Evolutionary conservation across 75 land plant genomes (phyloP).

Genomic region (Chamaecyparis obtusa): DNA sequence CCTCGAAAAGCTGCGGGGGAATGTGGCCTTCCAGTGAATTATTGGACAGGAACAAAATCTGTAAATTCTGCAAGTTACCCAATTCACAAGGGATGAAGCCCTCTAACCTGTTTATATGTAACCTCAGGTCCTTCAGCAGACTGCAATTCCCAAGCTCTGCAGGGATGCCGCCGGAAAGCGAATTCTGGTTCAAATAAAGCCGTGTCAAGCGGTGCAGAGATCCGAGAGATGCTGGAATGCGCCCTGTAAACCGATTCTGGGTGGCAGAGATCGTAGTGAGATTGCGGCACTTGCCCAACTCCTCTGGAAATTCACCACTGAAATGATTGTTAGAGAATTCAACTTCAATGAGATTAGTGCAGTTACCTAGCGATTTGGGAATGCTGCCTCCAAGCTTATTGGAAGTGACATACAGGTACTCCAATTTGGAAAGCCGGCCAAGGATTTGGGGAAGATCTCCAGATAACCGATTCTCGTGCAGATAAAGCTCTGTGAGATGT

Average conservation of each 20-base stretch:
- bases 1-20: constrained; percentile 43
- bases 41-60: constrained; percentile 28
- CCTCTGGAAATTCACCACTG: constrained; percentile 44
- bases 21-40: constrained; percentile 49
- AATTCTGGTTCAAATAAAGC: constrained; percentile 47
- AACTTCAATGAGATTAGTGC: constrained; percentile 22
- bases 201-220: constrained; percentile 26
- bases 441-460: constrained; percentile 42
- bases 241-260: constrained; percentile 29
- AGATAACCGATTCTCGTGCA: constrained; percentile 31
- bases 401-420: constrained; percentile 6
- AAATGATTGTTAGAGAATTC: constrained; percentile 42
- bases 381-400: too few relatives aligned
- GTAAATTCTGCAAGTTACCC: constrained; percentile 19
- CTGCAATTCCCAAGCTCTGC: too few relatives aligned
- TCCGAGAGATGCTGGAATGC: constrained; percentile 66
- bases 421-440: constrained; percentile 27
- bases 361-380: constrained; percentile 23
- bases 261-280: too few relatives aligned
- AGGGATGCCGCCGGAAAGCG: constrained; percentile 16
- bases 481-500: constrained; percentile 31
- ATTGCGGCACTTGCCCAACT: constrained; percentile 41
- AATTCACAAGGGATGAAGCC: too few relatives aligned
- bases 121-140: too few relatives aligned
- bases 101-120: too few relatives aligned